Evolutionary conservation across 1,284 basidiomycete species (phyloP), one percentile per base, ranked within the genome.

Genomic region (Ustilago hordei): DNA sequence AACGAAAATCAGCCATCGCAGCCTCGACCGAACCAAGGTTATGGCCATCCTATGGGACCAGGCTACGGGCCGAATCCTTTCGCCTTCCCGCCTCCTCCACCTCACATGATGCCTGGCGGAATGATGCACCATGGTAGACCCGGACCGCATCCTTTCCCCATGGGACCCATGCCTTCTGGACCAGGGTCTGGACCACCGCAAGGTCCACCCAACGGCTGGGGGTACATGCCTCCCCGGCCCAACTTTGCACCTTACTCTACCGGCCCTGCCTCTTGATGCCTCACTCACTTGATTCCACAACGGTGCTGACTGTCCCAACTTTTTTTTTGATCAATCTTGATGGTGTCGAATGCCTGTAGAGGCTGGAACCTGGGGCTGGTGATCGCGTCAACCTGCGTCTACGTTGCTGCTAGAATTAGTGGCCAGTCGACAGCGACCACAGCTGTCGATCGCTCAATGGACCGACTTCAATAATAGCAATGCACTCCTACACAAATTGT

Each of bases 351-450:
- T 39, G 4, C 8, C 9, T 54, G 13, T 41, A 75, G 76, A 72
- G 34, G 76, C 76, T 56, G 76, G 72, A 50, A 78, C 72, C 5
- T 78, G 76, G 72, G 69, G 76, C n/a, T 78, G 76, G 76, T 78
- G 39, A 61, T 41, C 17, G 7, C 17, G 23, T 19, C 31, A 31
- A 41, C 36, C n/a, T 50, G 23, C 12, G 23, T 28, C 23, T 28
- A 28, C 23, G 23, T 28, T 28, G 23, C 23, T 28, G 23, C 23
- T 28, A 28, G 23, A 28, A 28, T 28, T 28, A 28, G 23, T 28
- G 23, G 23, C 23, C 23, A 28, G 23, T 28, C 23, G 23, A 28
- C 23, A 28, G 23, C 23, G 3, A 28, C 23, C 0, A 28, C 23
- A 28, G 23, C 23, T 28, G 3, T 28, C 23, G 23, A 28, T 28